phyloP scores from a whole-genome alignment of 2,329 filamentous ascomycete genomes.

The Fusarium sp. region DNA sequence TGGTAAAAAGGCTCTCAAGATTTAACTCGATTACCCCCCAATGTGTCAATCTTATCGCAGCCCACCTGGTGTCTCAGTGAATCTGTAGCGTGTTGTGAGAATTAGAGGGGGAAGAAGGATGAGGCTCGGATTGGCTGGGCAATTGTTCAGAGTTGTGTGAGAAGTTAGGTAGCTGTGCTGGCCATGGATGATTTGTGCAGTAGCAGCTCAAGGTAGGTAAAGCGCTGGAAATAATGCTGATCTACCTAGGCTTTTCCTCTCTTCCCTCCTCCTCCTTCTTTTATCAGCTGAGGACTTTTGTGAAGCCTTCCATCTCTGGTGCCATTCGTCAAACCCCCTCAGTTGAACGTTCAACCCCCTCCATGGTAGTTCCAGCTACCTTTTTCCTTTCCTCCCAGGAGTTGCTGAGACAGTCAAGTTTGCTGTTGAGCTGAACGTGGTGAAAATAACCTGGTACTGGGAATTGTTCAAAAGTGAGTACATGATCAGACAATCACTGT shows the following conservation, averaged over 20 bases:
- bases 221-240: constrained; percentile 27
- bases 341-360: constrained; percentile 16
- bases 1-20: no score
- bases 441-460: not conserved
- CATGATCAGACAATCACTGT: constrained; percentile 23
- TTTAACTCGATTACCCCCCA: not conserved
- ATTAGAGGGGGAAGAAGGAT: constrained; percentile 21
- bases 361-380: constrained; percentile 15
- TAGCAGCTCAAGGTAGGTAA: constrained; percentile 29
- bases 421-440: not conserved
- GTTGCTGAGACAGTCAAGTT: not conserved
- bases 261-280: constrained; percentile 30
- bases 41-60: constrained; percentile 4
- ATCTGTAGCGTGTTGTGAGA: constrained; percentile 28
- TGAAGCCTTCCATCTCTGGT: constrained; percentile 23
- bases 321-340: constrained; percentile 33
- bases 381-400: not conserved
- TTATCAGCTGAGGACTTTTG: constrained; percentile 33
- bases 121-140: constrained; percentile 37
- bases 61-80: constrained; percentile 6
- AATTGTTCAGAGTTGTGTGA: constrained; percentile 41
- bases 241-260: constrained; percentile 5
- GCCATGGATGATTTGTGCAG: constrained; percentile 42
- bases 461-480: constrained; percentile 32
- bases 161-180: constrained; percentile 33